Base-by-base conservation (phyloP, 2,329 filamentous ascomycete genomes). In the Diplodia mutila region DNA sequence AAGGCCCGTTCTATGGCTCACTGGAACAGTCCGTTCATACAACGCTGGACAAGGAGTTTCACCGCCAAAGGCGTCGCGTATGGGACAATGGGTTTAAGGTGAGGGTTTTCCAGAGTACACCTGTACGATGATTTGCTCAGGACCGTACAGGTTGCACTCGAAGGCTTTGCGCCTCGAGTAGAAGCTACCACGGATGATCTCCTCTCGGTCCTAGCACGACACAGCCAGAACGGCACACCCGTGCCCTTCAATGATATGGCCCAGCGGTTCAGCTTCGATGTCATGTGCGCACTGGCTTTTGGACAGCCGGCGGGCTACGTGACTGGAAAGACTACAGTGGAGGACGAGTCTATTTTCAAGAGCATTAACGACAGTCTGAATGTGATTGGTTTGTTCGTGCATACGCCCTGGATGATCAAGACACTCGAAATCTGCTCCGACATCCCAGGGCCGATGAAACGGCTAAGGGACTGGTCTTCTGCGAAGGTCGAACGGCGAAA, bases 221-320 rank as follows among this genome's bases (percentile, higher is more conserved):
- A n/a, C 48, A 39, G 29, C 18, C 68, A 75, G 65, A 61, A 73
- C 66, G 70, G 75, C 74, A 81, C 55, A 72, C 82, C 37, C 71
- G 29, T 63, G 11, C 8, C 23, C n/a, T 27, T 63, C 27, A 63
- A 63, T 9, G 75, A 80, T 55, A 81, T 77, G 71, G 80, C 82
- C 69, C 79, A 77, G 29, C 76, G 80, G 39, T 84, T 79, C 71
- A 76, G 73, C 23, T 84, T 81, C 71, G 81, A 83, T 70, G 75
- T 82, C 27, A 82, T 83, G 78, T 80, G 81, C 4, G 75, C 76
- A 9, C 72, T 84, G 37, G 80, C 80, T 0, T 84, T 84, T 70
- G 81, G 79, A 4, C 74, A 78, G 63, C 72, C 81, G 55, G 81
- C 80, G 70, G 75, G 78, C n/a, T 74, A 74, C 49, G 69, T 70